Evolutionary conservation across 1,284 basidiomycete species (phyloP).

Genomic region (Ceratobasidium sp.): DNA sequence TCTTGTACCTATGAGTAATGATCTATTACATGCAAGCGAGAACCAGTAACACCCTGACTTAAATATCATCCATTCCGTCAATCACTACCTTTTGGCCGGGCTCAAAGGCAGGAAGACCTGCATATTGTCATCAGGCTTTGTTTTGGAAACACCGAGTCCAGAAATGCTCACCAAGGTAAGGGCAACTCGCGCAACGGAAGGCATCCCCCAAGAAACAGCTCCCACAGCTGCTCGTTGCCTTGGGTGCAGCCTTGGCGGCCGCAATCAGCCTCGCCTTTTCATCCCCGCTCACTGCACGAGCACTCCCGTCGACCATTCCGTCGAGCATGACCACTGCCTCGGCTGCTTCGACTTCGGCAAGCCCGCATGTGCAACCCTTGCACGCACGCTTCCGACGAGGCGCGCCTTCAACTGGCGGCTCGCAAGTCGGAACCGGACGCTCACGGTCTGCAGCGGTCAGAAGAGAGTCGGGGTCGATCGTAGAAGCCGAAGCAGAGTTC

Average conservation of each 20-base stretch:
- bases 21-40: not conserved
- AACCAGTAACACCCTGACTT: constrained; percentile 40
- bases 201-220: constrained; percentile 98
- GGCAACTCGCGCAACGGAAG: constrained; percentile 94
- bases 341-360: constrained; percentile 89
- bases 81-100: constrained; percentile 97
- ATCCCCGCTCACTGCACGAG: constrained; percentile 66
- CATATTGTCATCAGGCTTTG: constrained; percentile 34
- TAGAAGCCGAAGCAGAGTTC: constrained; percentile 47
- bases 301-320: constrained; percentile 54
- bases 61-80: constrained; percentile 87
- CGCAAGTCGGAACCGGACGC: constrained; percentile 49
- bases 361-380: constrained; percentile 92
- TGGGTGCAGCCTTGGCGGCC: constrained; percentile 71
- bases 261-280: constrained; percentile 68
- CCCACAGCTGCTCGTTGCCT: constrained; percentile 96
- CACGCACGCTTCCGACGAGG: constrained; percentile 86
- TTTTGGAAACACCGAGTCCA: constrained; percentile 21
- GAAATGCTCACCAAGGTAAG: constrained; percentile 82
- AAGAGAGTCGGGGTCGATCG: constrained; percentile 55
- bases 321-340: constrained; percentile 76
- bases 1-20: not conserved
- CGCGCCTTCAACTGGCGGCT: constrained; percentile 43
- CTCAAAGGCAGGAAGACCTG: constrained; percentile 94
- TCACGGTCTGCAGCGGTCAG: constrained; percentile 56